Conservation (phyloP, 805 yeast genomes). For the Wickerhamomyces ciferrii region DNA sequence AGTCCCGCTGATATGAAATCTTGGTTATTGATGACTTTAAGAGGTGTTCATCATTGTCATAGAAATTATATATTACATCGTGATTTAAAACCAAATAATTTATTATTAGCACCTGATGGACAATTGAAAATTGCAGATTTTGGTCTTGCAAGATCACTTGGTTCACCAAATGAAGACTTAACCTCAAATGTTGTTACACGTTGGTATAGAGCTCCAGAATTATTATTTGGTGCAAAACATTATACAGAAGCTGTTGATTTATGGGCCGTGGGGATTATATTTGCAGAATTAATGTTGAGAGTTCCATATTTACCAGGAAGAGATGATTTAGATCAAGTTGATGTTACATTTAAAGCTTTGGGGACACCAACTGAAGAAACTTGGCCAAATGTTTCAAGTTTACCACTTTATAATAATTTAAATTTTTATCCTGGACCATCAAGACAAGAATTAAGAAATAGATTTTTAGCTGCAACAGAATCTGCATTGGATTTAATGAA, state of each 20-base stretch:
- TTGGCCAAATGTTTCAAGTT: slow-evolving; percentile 85
- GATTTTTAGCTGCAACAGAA: slow-evolving; percentile 90
- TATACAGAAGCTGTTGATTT: slow-evolving; percentile 87
- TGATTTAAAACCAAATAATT: slow-evolving; percentile 89
- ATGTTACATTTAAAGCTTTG: slow-evolving; percentile 88
- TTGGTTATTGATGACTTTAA: slow-evolving; percentile 89
- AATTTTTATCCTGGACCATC: slow-evolving; percentile 81
- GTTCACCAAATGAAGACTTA: slow-evolving; percentile 68
- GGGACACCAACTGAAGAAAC: slow-evolving; percentile 92
- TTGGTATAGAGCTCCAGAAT: slow-evolving; percentile 97
- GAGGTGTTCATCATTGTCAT: slow-evolving; percentile 96
- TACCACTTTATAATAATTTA: slow-evolving; percentile 72
- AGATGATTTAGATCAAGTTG: slow-evolving; percentile 85
- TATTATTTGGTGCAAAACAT: slow-evolving; percentile 81
- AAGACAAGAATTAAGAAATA: slow-evolving; percentile 67
- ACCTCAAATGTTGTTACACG: slow-evolving; percentile 95
- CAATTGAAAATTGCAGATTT: slow-evolving; percentile 94
- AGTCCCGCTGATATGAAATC: slow-evolving; percentile 84
- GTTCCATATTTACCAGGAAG: slow-evolving; percentile 94
- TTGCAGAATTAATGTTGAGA: slow-evolving; percentile 93
- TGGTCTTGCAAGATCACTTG: slow-evolving; percentile 86
- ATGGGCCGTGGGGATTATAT: slow-evolving; percentile 96
- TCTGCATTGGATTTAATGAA: slow-evolving; percentile 72
- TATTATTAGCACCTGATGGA: slow-evolving; percentile 83
- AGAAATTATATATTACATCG: slow-evolving; percentile 86